These are phyloP conservation scores for Penicillium subrubescens DNA, from an alignment of 495 filamentous ascomycete species.

Conservation along the genomic window DNA sequence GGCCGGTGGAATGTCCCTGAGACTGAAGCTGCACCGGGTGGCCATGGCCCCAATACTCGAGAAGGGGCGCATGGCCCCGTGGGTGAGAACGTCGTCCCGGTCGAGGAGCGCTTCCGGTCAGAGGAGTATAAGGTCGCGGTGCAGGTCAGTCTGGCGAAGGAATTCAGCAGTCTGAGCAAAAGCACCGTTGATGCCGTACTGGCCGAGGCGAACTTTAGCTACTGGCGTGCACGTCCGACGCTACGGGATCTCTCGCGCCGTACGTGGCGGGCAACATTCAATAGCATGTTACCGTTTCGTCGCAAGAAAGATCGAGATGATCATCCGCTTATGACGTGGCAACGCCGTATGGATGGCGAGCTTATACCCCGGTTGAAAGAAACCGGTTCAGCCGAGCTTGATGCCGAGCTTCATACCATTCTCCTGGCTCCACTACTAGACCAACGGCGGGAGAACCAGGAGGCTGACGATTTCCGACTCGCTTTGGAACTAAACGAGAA, in stretches of 20 bases:
- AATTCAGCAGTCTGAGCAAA: slow-evolving; percentile 79
- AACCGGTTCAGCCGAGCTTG: slow-evolving; percentile 77
- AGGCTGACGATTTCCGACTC: slow-evolving; percentile 60
- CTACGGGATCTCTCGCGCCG: slow-evolving; percentile 73
- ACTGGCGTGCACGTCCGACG: slow-evolving; percentile 72
- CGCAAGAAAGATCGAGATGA: slow-evolving; percentile 59
- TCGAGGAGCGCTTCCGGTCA: slow-evolving; percentile 73
- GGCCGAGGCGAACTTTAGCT: slow-evolving; percentile 88
- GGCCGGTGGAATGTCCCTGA: slow-evolving; percentile 66
- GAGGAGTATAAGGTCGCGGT: slow-evolving; percentile 73
- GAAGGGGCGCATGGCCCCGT: not conserved
- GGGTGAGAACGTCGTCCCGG: slow-evolving; percentile 50
- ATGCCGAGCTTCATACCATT: slow-evolving; percentile 71
- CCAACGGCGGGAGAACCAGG: slow-evolving; percentile 56
- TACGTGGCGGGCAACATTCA: slow-evolving; percentile 85
- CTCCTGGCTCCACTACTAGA: slow-evolving; percentile 66
- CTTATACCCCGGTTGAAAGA: slow-evolving; percentile 60
- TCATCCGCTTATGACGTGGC: slow-evolving; percentile 69
- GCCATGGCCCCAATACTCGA: not conserved
- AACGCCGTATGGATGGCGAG: slow-evolving; percentile 48
- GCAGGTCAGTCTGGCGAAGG: slow-evolving; percentile 61
- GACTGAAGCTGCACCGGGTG: slow-evolving; percentile 22
- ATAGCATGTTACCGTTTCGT: slow-evolving; percentile 70
- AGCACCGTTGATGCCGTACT: slow-evolving; percentile 86
- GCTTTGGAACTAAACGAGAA: slow-evolving; percentile 70